Evolutionary conservation across 2,329 filamentous ascomycete species (phyloP).

Genomic region (Colletotrichum liaoningense): DNA sequence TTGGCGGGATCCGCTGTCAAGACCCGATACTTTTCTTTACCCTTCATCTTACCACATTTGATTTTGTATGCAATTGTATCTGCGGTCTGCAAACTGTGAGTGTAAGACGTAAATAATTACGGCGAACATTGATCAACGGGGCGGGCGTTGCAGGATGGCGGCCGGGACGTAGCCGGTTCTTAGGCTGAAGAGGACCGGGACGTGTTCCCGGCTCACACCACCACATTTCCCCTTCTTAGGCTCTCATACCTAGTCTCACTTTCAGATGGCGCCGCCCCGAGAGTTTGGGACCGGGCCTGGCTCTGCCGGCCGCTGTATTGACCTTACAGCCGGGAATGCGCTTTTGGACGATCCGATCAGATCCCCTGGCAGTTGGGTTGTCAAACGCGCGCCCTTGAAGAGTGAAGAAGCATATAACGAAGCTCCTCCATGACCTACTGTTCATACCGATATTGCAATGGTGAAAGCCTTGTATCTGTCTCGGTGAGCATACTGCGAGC

Average conservation of each 20-base stretch:
- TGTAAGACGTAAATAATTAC: background rate
- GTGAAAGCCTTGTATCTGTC: background rate
- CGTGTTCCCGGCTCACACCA: conserved; percentile 19
- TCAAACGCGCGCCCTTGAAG: background rate
- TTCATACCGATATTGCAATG: background rate
- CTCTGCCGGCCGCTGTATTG: background rate
- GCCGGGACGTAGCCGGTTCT: conserved; percentile 30
- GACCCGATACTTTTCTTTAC: background rate
- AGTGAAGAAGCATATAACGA: background rate
- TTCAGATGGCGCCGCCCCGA: background rate
- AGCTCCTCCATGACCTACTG: background rate
- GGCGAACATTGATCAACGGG: background rate
- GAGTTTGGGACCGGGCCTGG: conserved; percentile 7
- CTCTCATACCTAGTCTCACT: background rate
- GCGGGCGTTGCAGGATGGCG: background rate
- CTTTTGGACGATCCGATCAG: background rate
- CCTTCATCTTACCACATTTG: conserved; percentile 7
- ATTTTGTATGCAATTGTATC: background rate
- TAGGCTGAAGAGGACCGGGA: conserved; percentile 12
- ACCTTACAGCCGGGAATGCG: background rate
- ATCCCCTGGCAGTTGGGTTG: background rate
- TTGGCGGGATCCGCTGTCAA: background rate
- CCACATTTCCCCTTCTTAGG: background rate
- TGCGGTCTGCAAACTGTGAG: background rate
- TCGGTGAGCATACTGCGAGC: background rate